Evolutionary conservation across 495 filamentous ascomycete genomes (phyloP), one percentile per base, ranked within the genome.

Genomic region (Aspergillus funiculosus): DNA sequence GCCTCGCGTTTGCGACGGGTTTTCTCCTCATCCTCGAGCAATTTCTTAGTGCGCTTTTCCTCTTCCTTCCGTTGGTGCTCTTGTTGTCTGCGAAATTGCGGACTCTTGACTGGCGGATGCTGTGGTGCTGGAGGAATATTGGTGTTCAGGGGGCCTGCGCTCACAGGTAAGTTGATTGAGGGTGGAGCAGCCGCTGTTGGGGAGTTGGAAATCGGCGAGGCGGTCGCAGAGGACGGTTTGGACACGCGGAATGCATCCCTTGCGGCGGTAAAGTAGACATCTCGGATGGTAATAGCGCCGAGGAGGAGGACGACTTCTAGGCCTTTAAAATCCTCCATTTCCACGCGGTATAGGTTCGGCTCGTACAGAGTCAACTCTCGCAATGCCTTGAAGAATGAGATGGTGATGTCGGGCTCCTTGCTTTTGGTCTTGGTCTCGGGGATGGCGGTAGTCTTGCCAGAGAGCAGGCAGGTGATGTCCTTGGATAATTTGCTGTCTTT

Each of bases 291-390:
- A 28, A 85, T 79, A 1, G 89, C 85, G 19, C 82, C 74, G 4
- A 98, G 71, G n/a, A 98, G 58, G 3, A 97, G 61, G 0, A 91
- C 86, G 1, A 97, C 74, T 64, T 98, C 92, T 5, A 97, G 69
- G 2, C 92, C 92, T 63, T 97, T 98, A 46, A 83, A 79, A 63
- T 98, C 92, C 60, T 97, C 91, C 55, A 96, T 81, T 29, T 96
- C 90, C 3, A 96, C 85, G 1, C 92, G 74, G 34, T 83, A 82
- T 20, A 97, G 70, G 58, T 97, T 96, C 13, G 91, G 85, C 66
- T 97, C 85, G 66, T 95, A 95, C 29, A 98, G 69, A 10, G 91
- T 94, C 22, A 97, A 58, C 48, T 86, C 84, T 22, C 74, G 76
- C 22, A 85, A 60, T 0, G 70, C 65, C 25, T 73, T 64, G 70